Evolutionary conservation across 2,329 filamentous ascomycete genomes (phyloP).

Genomic region (Pseudogymnoascus sp.): DNA sequence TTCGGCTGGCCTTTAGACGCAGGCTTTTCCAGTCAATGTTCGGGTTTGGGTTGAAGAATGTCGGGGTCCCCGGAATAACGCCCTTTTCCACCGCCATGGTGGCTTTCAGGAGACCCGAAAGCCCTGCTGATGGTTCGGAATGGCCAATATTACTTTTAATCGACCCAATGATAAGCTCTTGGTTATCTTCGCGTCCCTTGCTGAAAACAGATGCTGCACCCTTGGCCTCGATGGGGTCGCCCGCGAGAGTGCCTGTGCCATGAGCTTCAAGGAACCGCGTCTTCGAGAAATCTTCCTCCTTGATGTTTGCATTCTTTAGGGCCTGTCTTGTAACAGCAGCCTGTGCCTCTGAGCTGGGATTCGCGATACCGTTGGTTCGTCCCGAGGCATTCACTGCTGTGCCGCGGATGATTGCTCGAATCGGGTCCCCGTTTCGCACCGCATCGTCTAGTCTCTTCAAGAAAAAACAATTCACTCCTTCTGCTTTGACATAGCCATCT

Average conservation of each 20-base stretch:
- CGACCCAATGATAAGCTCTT: slow-evolving; percentile 14
- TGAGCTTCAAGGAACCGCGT: neutral
- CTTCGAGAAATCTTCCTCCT: slow-evolving; percentile 13
- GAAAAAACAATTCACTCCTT: slow-evolving; percentile 52
- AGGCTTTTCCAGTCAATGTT: slow-evolving; percentile 1
- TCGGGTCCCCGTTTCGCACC: slow-evolving; percentile 49
- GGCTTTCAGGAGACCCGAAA: slow-evolving; percentile 20
- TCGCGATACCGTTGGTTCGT: slow-evolving; percentile 47
- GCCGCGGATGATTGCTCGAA: slow-evolving; percentile 47
- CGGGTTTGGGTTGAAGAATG: slow-evolving; percentile 26
- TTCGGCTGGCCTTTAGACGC: too few relatives aligned
- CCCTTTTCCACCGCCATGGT: slow-evolving; percentile 26
- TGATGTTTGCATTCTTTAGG: neutral
- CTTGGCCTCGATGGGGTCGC: slow-evolving; percentile 15
- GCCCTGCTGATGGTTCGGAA: slow-evolving; percentile 19
- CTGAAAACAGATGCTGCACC: slow-evolving; percentile 17
- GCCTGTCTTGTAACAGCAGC: neutral
- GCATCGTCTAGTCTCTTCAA: slow-evolving; percentile 54
- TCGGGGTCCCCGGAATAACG: slow-evolving; percentile 24
- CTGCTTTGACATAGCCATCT: slow-evolving; percentile 57
- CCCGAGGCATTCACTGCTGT: slow-evolving; percentile 48
- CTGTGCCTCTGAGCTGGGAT: slow-evolving; percentile 42
- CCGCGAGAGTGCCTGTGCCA: slow-evolving; percentile 9
- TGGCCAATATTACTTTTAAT: slow-evolving; percentile 26
- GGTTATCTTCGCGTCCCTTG: slow-evolving; percentile 11